Evolutionary conservation across 768 basidiomycete genomes (phyloP), one percentile per base, ranked within the genome.

Genomic region (Lentinula boryana): DNA sequence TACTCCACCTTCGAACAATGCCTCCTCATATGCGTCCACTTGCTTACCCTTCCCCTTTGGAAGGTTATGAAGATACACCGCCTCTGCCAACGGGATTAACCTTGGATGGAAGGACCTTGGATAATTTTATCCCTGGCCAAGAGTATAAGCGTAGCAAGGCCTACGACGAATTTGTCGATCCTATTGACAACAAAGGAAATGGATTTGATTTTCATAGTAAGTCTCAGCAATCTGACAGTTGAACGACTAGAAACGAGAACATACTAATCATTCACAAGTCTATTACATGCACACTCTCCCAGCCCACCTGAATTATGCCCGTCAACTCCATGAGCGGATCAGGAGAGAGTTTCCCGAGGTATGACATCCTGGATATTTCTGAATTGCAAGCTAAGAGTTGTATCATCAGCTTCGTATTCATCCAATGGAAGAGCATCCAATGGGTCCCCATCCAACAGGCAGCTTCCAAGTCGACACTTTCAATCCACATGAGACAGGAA

Each of bases 381-480:
- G 83, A 36, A 80, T 88, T 43, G 86, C 83, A 68, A 76, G 68
- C 52, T 75, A 88, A 65, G 86, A 81, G 82, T 43, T n/a, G 5
- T 43, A 27, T 27, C 27, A 3, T 43, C 16, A n/a, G 38, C 38
- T 5, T 40, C 41, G 41, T 43, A 43, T 13, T 27, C 27, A 27
- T 27, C 27, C 27, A 27, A 27, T 27, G 27, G 27, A 27, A 43
- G 86, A 88, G 60, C 80, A 72, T 38, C 78, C 88, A 2, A 72
- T 88, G 80, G 83, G 84, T 1, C 88, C 86, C 0, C 88, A 89
- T 64, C 84, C 88, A 0, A 82, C 81, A 8, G 79, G 85, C 6
- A 88, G 88, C 86, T 89, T 89, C 66, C 82, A 89, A 68, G 80
- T 88, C 61, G 83, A 89, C 67, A 83, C 82, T 1, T 84, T 84